Conservation (phyloP, 2,329 filamentous ascomycete species). For the Biscogniauxia sp. region DNA sequence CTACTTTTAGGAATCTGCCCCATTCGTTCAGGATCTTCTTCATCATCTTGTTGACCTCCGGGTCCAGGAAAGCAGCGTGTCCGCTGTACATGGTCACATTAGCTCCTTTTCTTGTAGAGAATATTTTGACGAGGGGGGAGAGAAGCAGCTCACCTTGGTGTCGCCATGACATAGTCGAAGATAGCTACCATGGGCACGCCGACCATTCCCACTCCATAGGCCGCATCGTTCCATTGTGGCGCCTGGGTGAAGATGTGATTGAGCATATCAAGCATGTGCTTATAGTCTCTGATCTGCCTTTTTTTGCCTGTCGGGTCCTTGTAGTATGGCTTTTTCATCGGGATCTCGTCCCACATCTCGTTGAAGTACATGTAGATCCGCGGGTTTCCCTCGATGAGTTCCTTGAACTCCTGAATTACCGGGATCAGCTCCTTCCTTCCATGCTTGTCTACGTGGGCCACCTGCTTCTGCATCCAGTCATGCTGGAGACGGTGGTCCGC, state of each 20-base stretch:
- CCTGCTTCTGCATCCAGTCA: slow-evolving; percentile 59
- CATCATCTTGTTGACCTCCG: slow-evolving; percentile 51
- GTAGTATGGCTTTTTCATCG: slow-evolving; percentile 56
- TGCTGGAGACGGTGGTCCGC: slow-evolving; percentile 60
- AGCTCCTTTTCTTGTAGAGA: neutral
- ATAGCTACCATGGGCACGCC: slow-evolving; percentile 53
- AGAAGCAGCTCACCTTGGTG: slow-evolving; percentile 38
- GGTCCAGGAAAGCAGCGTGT: slow-evolving; percentile 53
- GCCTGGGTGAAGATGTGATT: slow-evolving; percentile 56
- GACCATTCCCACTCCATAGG: slow-evolving; percentile 50
- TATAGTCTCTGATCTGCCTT: slow-evolving; percentile 61
- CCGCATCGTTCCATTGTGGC: slow-evolving; percentile 53
- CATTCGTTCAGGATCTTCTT: slow-evolving; percentile 57
- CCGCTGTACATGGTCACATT: slow-evolving; percentile 34
- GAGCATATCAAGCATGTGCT: slow-evolving; percentile 64
- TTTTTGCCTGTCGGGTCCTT: slow-evolving; percentile 59
- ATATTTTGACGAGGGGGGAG: neutral
- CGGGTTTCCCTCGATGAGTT: slow-evolving; percentile 62
- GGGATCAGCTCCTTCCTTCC: slow-evolving; percentile 51
- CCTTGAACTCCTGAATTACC: slow-evolving; percentile 62
- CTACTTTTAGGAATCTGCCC: slow-evolving; percentile 51
- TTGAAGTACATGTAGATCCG: slow-evolving; percentile 65
- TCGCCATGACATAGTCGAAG: slow-evolving; percentile 57
- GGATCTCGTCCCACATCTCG: slow-evolving; percentile 68
- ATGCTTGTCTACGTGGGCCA: slow-evolving; percentile 53